Base-by-base conservation (phyloP, 305 asterid species). In the Fraxinus platypoda region DNA sequence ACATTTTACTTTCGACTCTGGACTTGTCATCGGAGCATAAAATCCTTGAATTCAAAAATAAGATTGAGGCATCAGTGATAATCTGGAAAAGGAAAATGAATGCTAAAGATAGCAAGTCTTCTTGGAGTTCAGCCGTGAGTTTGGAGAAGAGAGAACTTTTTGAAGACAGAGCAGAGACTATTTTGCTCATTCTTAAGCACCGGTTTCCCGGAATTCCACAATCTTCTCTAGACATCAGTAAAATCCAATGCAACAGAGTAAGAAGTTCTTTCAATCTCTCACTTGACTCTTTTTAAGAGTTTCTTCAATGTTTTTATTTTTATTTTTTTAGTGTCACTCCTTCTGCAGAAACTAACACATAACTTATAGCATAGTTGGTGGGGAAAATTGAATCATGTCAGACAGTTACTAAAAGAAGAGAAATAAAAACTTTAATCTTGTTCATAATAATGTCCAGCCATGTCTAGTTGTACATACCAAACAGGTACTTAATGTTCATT, bases 151-250 rank as follows among this genome's bases (percentile, higher is more conserved):
- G 97, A 84, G 97, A 93, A 76, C 83, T 88, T 17, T 86, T 93
- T 25, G 97, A 91, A 87, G 97, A 92, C 66, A 80, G 97, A 85
- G 97, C 97, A 37, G 93, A 91, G 83, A 90, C 95, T 0, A 88
- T 92, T 77, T 82, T 92, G 83, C 90, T 91, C 15, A 88, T 91
- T 68, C 84, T 92, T 34, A 92, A 91, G 87, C 97, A 92, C 72
- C 92, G 93, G 11, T 92, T 91, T 83, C 97, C 97, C 0, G 97
- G 95, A 26, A 87, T 87, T 83, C 90, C 94, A 15, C 97, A 93
- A 46, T 91, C 97, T 19, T 88, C 92, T 78, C 92, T 93, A 3
- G 97, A 93, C 83, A 92, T 92, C 76, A 87, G 89, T 88, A 92
- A 92, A 86, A 92, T 92, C 86, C 88, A 92, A 79, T 88, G 77